phyloP scores from a whole-genome alignment of 768 basidiomycete species.

The Coprinopsis cinerea region DNA sequence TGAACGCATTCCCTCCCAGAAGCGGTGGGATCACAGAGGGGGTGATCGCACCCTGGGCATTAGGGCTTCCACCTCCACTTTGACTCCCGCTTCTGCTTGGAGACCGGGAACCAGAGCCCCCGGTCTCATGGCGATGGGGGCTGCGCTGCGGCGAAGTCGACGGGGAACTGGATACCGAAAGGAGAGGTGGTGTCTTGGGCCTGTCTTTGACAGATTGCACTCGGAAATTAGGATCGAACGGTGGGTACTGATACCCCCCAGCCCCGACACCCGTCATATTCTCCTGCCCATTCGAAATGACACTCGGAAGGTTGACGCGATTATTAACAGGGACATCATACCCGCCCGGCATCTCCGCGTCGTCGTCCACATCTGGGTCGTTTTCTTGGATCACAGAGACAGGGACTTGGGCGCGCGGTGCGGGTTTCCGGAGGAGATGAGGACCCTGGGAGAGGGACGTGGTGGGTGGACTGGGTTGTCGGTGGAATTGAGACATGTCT shows the following conservation, averaged over 20 bases:
- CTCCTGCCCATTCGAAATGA: conserved; percentile 42
- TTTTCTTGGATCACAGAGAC: conserved; percentile 50
- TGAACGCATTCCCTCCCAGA: neutral
- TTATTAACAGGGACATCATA: neutral
- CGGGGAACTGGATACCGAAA: neutral
- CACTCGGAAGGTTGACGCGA: conserved; percentile 47
- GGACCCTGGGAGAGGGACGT: conserved; percentile 21
- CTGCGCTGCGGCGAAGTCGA: neutral
- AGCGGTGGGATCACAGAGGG: neutral
- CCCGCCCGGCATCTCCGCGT: neutral
- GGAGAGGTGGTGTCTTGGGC: neutral
- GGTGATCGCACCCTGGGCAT: neutral
- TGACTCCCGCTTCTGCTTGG: neutral
- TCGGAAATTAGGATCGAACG: conserved; percentile 15
- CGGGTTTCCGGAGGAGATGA: conserved; percentile 53
- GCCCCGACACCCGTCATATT: conserved; percentile 68
- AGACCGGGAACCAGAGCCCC: neutral
- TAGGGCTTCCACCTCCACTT: neutral
- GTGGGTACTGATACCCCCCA: conserved; percentile 25
- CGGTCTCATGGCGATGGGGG: neutral
- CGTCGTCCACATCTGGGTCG: conserved; percentile 15
- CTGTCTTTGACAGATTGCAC: neutral
- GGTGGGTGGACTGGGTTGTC: conserved; percentile 4
- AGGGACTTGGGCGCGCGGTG: conserved; percentile 58
- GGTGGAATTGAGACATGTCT: conserved; percentile 14